A percentile compares a stretch with the other conserved stretches of the same genome.
Conservation (phyloP, 805 yeast species). For the Metschnikowia gelsemii region DNA sequence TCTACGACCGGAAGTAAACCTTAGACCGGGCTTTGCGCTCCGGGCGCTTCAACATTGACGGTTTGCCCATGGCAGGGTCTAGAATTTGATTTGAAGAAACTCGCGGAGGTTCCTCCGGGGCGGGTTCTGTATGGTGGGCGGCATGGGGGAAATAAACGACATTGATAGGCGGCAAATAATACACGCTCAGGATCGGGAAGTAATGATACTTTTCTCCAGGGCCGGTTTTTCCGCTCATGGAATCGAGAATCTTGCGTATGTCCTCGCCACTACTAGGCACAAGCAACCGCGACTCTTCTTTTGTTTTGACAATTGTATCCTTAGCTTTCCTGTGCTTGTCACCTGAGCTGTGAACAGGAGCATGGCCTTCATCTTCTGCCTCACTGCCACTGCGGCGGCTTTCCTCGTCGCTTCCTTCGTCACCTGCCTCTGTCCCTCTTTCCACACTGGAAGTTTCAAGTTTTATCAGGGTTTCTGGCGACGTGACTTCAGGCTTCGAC, state of each 20-base stretch:
- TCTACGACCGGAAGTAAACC: slow-evolving; percentile 14
- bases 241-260: slow-evolving; percentile 11
- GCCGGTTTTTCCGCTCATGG: slow-evolving; percentile 7
- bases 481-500: slow-evolving; percentile 1
- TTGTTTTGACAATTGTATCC: not conserved
- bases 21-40: slow-evolving; percentile 11
- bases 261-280: slow-evolving; percentile 9
- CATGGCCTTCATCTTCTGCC: slow-evolving; percentile 1
- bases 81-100: no score
- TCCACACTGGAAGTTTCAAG: not conserved
- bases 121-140: slow-evolving; percentile 38
- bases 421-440: no score
- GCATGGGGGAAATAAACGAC: slow-evolving; percentile 57
- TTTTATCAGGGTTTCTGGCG: not conserved
- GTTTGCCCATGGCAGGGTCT: no score
- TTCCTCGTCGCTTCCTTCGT: not conserved
- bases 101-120: not conserved
- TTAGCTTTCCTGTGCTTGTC: not conserved
- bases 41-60: no score
- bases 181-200: slow-evolving; percentile 50
- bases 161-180: slow-evolving; percentile 54
- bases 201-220: slow-evolving; percentile 42
- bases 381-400: not conserved
- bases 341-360: no score
- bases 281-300: slow-evolving; percentile 4